Evolutionary conservation across 148 eudicot species (phyloP), one percentile per base, ranked within the genome.

Genomic region (Cornus controversa): DNA sequence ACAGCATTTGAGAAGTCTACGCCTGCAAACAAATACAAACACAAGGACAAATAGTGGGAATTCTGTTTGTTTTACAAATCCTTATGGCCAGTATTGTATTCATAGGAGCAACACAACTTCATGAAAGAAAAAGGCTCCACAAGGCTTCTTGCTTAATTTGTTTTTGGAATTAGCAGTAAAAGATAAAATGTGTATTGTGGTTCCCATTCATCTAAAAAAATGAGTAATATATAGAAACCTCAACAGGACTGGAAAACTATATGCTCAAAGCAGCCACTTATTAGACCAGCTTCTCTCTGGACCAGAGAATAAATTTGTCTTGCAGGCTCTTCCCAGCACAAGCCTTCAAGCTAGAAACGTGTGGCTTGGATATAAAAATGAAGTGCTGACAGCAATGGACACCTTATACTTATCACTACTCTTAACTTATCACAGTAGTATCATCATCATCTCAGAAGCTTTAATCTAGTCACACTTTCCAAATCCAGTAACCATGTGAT

Each of bases 1-100:
- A 94, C 98, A 25, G 98, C 98, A 77, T 94, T 94, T 23, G 98
- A 72, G 87, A 94, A 94, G 82, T 94, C 89, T 9, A 87, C 84
- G 24, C 98, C 98, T 91, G 91, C 83, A 85, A 53, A 57, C 1
- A 60, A 22, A 60, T 60, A 60, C 22, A 60, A 22, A 0, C 8
- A 60, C 23, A 22, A 60, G 23, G 4, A 50, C 57, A 50, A 1
- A 13, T 18, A 60, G 64, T 54, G 22, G 50, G 62, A 54, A 4
- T 5, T 54, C 62, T 54, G 62, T 54, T 54, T 54, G 62, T 54
- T 54, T 15, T 54, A 14, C 22, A 14, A 8, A 14, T 54, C 18
- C 62, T 13, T 18, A 15, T 54, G 22, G 5, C 15, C 15, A 16
- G 2, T 54, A 54, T 54, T 18, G 22, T 14, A 54, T 54, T 54